Base-by-base conservation (phyloP, 495 filamentous ascomycete genomes). In the Aspergillus nanangensis region DNA sequence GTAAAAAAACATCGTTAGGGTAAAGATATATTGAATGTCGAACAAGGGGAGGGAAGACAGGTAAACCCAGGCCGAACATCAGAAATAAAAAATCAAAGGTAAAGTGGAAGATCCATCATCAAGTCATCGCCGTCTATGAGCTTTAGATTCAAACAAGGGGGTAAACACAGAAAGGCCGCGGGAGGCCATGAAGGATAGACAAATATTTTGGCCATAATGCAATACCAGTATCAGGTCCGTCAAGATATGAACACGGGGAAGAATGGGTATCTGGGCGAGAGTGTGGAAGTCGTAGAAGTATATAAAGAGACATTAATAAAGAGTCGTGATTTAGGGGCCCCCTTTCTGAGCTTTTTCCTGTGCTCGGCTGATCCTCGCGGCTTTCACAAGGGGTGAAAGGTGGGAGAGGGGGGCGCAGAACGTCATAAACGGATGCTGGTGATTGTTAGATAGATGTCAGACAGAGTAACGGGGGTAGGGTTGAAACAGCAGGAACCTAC, bases 351-450 rank as follows among this genome's bases (percentile, higher is more conserved):
- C 81, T 61, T 90, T 88, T 65, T 98, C 93, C 57, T 92, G 83
- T 11, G 83, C 84, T 49, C 91, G 78, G 38, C 88, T 89, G 53
- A 81, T 75, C 36, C 93, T 80, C 34, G 93, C 93, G 38, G 91
- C 84, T 53, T 82, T 79, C 34, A 98, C 93, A 39, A 98, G 77
- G 24, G 93, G 93, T 11, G 94, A 66, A 66, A 86, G 67, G 70
- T 87, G 80, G 63, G 75, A 71, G 55, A 98, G 64, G 52, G 79
- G 81, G 68, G 92, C 89, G 21, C 84, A 83, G 20, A 70, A 66
- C 50, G 77, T 69, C 65, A 97, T 93, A 66, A 97, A 98, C 3
- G 84, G 83, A 65, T 98, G 93, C 94, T 98, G 53, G 14, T 44
- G 44, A 49, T 51, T 47, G 39, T 22, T 22, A 27, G 55, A 76